Conservation (phyloP, 2,329 filamentous ascomycete species). For the Scytalidium lignicola region DNA sequence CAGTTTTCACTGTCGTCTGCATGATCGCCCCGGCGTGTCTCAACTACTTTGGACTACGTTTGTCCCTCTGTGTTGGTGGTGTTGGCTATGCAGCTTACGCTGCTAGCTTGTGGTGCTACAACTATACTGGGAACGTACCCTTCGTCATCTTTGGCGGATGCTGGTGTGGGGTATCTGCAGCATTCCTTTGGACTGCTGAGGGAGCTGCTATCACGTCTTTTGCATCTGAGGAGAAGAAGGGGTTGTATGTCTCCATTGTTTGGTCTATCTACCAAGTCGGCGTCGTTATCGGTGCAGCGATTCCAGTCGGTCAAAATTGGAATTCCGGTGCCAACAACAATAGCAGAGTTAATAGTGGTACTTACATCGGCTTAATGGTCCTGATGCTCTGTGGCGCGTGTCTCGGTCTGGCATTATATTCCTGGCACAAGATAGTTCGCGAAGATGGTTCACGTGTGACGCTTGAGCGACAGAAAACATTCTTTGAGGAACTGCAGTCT, state of each 20-base stretch:
- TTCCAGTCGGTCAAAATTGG: too few species aligned
- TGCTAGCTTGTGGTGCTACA: constrained; percentile 64
- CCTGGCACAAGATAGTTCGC: too few species aligned
- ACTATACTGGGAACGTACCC: constrained; percentile 48
- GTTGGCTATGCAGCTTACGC: constrained; percentile 71
- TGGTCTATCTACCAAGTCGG: constrained; percentile 93
- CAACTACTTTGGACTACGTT: constrained; percentile 65
- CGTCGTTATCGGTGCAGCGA: constrained; percentile 63
- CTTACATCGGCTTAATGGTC: too few species aligned
- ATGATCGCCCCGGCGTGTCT: constrained; percentile 69
- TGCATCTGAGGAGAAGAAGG: constrained; percentile 72
- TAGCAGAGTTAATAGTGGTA: too few species aligned
- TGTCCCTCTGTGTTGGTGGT: constrained; percentile 64
- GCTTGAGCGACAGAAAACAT: too few species aligned
- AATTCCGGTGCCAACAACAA: too few species aligned
- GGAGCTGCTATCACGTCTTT: constrained; percentile 85
- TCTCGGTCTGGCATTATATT: too few species aligned
- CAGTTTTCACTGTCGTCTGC: constrained; percentile 48
- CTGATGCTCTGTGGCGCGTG: too few species aligned
- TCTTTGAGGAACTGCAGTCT: too few species aligned
- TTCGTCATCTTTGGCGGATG: constrained; percentile 71
- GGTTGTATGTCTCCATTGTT: constrained; percentile 79
- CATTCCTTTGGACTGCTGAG: constrained; percentile 73
- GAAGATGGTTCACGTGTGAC: too few species aligned
- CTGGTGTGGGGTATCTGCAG: constrained; percentile 69